A percentile compares a stretch with the other conserved stretches of the same genome.
phyloP scores from a whole-genome alignment of 441 rosid genomes.

The Pelargonium myrrhifolium region DNA sequence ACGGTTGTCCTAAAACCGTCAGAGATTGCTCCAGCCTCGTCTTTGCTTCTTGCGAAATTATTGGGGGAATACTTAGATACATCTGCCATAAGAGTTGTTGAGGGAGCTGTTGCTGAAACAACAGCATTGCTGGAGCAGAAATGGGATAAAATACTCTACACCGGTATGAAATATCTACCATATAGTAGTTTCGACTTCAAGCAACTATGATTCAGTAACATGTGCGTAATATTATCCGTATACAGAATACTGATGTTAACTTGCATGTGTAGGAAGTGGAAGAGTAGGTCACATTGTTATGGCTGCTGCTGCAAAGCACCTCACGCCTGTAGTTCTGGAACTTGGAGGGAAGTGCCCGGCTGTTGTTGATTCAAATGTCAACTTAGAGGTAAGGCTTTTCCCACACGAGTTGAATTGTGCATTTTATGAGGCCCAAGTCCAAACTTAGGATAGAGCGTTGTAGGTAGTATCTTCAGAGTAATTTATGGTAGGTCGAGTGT shows the following conservation, averaged over 20 bases:
- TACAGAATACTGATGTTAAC: too few relatives aligned
- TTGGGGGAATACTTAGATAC: constrained; percentile 40
- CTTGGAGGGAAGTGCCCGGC: constrained; percentile 76
- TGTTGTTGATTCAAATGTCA: constrained; percentile 45
- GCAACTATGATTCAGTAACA: too few relatives aligned
- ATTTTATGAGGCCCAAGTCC: too few relatives aligned
- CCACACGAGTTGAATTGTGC: too few relatives aligned
- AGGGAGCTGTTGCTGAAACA: constrained; percentile 53
- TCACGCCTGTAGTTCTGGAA: constrained; percentile 54
- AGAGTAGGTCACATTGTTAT: constrained; percentile 54
- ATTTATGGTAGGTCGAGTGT: too few relatives aligned
- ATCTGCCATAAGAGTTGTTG: constrained; percentile 41
- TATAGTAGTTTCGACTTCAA: too few relatives aligned
- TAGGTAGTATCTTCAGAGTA: too few relatives aligned
- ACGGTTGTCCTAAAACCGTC: constrained; percentile 64
- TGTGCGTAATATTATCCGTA: too few relatives aligned
- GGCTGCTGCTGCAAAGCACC: constrained; percentile 67
- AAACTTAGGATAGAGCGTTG: too few relatives aligned
- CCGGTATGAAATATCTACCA: too few relatives aligned
- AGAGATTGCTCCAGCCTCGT: constrained; percentile 55
- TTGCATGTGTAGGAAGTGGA: constrained; percentile 35
- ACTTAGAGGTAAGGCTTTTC: constrained; percentile 40
- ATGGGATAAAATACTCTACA: constrained; percentile 66
- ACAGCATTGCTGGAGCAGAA: constrained; percentile 48
- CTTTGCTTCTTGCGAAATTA: constrained; percentile 36